Evolutionary conservation across 78 protist genomes (phyloP).

Genomic region (Guillardia theta): DNA sequence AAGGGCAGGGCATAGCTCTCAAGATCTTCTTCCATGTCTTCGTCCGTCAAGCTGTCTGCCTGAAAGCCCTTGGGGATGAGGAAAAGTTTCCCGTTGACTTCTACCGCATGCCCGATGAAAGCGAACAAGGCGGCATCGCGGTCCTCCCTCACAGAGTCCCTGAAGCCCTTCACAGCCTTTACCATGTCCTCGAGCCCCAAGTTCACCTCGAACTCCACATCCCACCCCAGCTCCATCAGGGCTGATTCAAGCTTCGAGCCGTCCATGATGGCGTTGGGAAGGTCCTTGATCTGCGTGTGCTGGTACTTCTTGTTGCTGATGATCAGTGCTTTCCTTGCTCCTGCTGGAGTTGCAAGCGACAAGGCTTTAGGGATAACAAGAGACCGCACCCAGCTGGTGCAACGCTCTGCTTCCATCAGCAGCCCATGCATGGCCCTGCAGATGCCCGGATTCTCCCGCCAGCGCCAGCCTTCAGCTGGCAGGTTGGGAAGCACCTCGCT

Average conservation of each 20-base stretch:
- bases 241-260: background rate
- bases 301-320: background rate
- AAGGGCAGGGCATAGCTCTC: background rate
- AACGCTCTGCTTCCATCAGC: background rate
- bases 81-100: background rate
- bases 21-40: background rate
- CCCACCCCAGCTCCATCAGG: background rate
- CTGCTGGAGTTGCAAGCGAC: background rate
- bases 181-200: background rate
- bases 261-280: background rate
- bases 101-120: background rate
- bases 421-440: background rate
- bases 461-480: background rate
- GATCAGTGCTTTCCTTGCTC: background rate
- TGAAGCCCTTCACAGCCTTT: background rate
- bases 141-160: background rate
- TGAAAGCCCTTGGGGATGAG: background rate
- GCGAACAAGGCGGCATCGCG: background rate
- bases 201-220: background rate
- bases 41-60: background rate
- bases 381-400: background rate
- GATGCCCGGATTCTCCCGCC: background rate
- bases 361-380: background rate
- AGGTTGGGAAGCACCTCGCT: background rate
- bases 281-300: background rate